Percentiles rank a stretch among this genome's conserved stretches.
These are phyloP conservation scores for Saturnispora saitoi DNA, from an alignment of 805 yeast genomes.

Conservation along the genomic window DNA sequence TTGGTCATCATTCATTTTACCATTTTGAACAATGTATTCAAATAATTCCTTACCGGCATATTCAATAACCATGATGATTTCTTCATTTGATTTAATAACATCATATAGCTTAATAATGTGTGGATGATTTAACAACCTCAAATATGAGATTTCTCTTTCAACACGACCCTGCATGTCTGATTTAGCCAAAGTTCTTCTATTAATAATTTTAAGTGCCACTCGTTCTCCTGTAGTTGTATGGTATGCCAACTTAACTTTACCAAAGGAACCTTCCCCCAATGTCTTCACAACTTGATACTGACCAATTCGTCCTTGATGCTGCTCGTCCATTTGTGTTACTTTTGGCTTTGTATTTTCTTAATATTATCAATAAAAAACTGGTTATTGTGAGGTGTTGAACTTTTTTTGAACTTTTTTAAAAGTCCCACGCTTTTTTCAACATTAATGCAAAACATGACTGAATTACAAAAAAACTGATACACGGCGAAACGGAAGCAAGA, in stretches of 20 bases:
- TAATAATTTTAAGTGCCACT: slow-evolving; percentile 89
- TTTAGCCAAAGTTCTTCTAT: slow-evolving; percentile 84
- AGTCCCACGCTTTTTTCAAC: slow-evolving; percentile 14
- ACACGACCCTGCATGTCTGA: slow-evolving; percentile 96
- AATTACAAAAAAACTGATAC: neutral
- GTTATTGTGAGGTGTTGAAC: slow-evolving; percentile 11
- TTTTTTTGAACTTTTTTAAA: slow-evolving; percentile 14
- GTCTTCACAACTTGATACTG: slow-evolving; percentile 90
- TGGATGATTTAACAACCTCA: slow-evolving; percentile 84
- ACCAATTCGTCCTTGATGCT: slow-evolving; percentile 50
- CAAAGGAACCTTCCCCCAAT: slow-evolving; percentile 93
- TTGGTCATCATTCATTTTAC: slow-evolving; percentile 85
- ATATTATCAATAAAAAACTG: slow-evolving; percentile 2
- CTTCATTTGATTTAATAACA: slow-evolving; percentile 91
- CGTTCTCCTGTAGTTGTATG: slow-evolving; percentile 86
- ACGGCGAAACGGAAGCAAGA: neutral
- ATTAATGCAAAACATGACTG: neutral
- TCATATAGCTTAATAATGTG: slow-evolving; percentile 93
- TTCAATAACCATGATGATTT: slow-evolving; percentile 94
- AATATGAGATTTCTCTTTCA: slow-evolving; percentile 87
- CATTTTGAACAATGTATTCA: slow-evolving; percentile 90
- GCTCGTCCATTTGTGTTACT: slow-evolving; percentile 7
- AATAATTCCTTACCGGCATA: slow-evolving; percentile 94
- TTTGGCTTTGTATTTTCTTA: neutral
- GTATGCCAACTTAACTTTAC: slow-evolving; percentile 87